These are phyloP conservation scores for Ganoderma sinense DNA, from an alignment of 1,284 basidiomycete genomes.

Conservation along the genomic window DNA sequence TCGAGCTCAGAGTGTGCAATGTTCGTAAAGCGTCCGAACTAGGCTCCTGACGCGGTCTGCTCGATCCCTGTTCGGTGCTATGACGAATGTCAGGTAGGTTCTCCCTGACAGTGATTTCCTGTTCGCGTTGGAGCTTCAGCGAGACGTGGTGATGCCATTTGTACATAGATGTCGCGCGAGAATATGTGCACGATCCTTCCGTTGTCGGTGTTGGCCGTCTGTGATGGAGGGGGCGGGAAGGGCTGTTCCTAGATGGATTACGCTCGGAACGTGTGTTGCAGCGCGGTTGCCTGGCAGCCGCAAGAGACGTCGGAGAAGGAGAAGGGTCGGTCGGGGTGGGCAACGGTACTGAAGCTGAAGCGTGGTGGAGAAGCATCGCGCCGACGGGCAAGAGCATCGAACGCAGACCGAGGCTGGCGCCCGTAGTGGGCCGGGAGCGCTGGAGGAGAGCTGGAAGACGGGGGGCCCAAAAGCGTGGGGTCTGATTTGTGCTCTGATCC, in stretches of 20 bases:
- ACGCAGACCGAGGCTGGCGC: slow-evolving; percentile 5
- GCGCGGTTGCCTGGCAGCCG: slow-evolving; percentile 30
- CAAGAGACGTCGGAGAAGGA: slow-evolving; percentile 26
- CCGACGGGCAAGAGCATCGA: slow-evolving; percentile 13
- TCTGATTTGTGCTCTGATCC: slow-evolving; percentile 31
- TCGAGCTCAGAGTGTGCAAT: background rate
- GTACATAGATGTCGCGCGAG: slow-evolving; percentile 23
- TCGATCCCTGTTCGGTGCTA: slow-evolving; percentile 9
- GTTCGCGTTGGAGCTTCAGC: background rate
- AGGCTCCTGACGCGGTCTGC: background rate
- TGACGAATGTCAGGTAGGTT: slow-evolving; percentile 3
- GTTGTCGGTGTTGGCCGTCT: slow-evolving; percentile 28
- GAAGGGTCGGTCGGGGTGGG: slow-evolving; percentile 15
- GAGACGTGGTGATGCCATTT: slow-evolving; percentile 22
- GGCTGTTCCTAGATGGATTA: slow-evolving; percentile 27
- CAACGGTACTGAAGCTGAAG: slow-evolving; percentile 18
- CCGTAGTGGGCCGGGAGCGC: too few relatives aligned
- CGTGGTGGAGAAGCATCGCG: slow-evolving; percentile 13
- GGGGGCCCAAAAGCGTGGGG: slow-evolving; percentile 19
- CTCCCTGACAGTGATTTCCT: background rate
- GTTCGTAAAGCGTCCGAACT: background rate
- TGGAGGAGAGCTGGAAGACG: slow-evolving; percentile 19
- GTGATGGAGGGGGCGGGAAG: slow-evolving; percentile 13
- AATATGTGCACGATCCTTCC: slow-evolving; percentile 5
- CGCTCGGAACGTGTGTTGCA: slow-evolving; percentile 22